Percentiles rank a stretch among this genome's conserved stretches.
Conservation (phyloP, 352 stramenopile genomes). For the Pythium sukuiense region DNA sequence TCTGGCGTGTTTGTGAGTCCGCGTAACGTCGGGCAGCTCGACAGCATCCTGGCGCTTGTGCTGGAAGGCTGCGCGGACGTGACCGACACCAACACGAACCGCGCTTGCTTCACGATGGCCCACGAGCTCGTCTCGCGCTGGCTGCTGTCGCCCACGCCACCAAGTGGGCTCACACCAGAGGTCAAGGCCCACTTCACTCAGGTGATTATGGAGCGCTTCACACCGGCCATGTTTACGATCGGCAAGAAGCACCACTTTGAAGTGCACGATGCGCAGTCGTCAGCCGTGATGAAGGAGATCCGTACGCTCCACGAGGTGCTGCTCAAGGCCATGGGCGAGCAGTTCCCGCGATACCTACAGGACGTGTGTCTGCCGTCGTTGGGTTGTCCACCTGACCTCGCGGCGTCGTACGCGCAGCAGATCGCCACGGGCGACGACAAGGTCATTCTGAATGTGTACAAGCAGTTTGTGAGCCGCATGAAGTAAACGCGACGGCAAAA, state of each 20-base stretch:
- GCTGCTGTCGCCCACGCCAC: conserved; percentile 42
- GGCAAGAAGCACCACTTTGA: conserved; percentile 70
- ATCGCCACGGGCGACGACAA: conserved; percentile 64
- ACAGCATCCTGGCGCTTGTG: conserved; percentile 66
- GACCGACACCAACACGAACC: conserved; percentile 72
- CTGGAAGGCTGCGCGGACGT: conserved; percentile 70
- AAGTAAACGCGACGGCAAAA: background rate
- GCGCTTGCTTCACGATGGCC: conserved; percentile 70
- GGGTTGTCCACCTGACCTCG: conserved; percentile 58
- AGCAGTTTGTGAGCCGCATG: conserved; percentile 60
- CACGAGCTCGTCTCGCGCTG: conserved; percentile 69
- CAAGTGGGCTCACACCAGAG: conserved; percentile 34
- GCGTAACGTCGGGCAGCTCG: conserved; percentile 63
- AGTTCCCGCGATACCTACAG: conserved; percentile 64
- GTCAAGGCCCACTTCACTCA: conserved; percentile 53
- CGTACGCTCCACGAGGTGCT: conserved; percentile 68
- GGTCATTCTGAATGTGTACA: conserved; percentile 64
- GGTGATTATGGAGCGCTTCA: conserved; percentile 68
- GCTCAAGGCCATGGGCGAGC: conserved; percentile 48
- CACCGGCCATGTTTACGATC: conserved; percentile 69
- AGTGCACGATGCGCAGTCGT: conserved; percentile 66
- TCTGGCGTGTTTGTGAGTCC: conserved; percentile 63
- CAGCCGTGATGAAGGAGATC: conserved; percentile 72
- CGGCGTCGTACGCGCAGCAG: conserved; percentile 57
- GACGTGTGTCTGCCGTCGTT: conserved; percentile 64